Percentiles rank a stretch among this genome's conserved stretches.
Conservation (phyloP, 306 rosid species). For the Lupinus albus region DNA sequence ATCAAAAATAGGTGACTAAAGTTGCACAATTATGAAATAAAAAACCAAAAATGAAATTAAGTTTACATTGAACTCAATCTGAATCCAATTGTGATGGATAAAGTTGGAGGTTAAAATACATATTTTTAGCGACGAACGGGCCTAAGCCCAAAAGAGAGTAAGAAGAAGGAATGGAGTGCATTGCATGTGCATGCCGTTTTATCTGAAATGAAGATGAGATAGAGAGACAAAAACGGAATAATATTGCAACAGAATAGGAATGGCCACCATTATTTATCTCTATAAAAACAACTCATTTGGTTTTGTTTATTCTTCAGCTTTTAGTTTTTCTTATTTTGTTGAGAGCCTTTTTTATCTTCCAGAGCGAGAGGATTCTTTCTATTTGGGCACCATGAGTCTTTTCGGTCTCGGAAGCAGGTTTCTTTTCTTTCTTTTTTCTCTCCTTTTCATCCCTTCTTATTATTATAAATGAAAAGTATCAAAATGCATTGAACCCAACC, state of each 20-base stretch:
- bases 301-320: conserved; percentile 21
- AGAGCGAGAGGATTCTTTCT: not conserved
- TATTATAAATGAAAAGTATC: too few relatives aligned
- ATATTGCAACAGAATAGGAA: conserved; percentile 55
- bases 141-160: too few relatives aligned
- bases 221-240: conserved; percentile 44
- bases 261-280: conserved; percentile 29
- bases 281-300: conserved; percentile 1
- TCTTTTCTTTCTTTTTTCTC: not conserved
- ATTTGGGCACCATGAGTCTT: conserved; percentile 71
- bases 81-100: too few relatives aligned
- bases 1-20: too few relatives aligned
- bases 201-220: conserved; percentile 34
- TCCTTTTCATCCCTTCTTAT: not conserved
- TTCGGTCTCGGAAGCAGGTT: conserved; percentile 96
- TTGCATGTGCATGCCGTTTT: too few relatives aligned
- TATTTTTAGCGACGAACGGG: too few relatives aligned
- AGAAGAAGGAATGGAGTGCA: too few relatives aligned
- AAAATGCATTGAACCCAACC: too few relatives aligned
- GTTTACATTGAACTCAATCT: too few relatives aligned
- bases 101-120: too few relatives aligned
- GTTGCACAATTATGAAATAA: too few relatives aligned
- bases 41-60: too few relatives aligned
- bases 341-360: conserved; percentile 48
- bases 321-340: conserved; percentile 35